Conservation (phyloP, 257 asterid genomes). For the Gynochthodes officinalis region DNA sequence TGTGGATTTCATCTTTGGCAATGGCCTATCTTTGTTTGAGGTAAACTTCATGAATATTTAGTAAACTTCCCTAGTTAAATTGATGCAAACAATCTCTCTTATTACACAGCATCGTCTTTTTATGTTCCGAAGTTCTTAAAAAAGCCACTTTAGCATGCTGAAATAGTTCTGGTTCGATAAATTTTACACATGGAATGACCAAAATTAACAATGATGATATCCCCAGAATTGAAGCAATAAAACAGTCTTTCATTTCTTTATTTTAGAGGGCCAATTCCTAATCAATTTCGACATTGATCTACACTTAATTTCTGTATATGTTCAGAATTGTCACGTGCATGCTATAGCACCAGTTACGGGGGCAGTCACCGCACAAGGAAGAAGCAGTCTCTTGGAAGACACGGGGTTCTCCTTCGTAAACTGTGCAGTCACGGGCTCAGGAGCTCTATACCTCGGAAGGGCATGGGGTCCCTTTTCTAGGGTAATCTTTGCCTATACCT, state of each 20-base stretch:
- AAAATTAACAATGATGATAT: too few species aligned
- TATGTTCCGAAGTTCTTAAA: too few species aligned
- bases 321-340: constrained; percentile 75
- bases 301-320: too few species aligned
- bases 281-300: too few species aligned
- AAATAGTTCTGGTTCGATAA: too few species aligned
- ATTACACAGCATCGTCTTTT: too few species aligned
- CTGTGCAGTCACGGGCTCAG: constrained; percentile 92
- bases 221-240: too few species aligned
- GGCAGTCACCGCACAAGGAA: constrained; percentile 88
- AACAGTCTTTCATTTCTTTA: too few species aligned
- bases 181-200: too few species aligned
- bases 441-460: constrained; percentile 89
- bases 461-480: constrained; percentile 99
- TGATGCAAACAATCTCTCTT: too few species aligned
- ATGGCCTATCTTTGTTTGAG: constrained; percentile 83
- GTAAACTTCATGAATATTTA: constrained; percentile 20
- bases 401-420: constrained; percentile 81
- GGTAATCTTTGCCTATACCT: constrained; percentile 83
- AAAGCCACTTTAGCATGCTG: too few species aligned
- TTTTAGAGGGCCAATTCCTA: too few species aligned
- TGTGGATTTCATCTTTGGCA: constrained; percentile 89
- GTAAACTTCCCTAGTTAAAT: not conserved
- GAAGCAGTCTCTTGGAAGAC: constrained; percentile 70
- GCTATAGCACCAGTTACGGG: constrained; percentile 80